phyloP scores from a whole-genome alignment of 495 filamentous ascomycete genomes.

The Penicillium fimorum region DNA sequence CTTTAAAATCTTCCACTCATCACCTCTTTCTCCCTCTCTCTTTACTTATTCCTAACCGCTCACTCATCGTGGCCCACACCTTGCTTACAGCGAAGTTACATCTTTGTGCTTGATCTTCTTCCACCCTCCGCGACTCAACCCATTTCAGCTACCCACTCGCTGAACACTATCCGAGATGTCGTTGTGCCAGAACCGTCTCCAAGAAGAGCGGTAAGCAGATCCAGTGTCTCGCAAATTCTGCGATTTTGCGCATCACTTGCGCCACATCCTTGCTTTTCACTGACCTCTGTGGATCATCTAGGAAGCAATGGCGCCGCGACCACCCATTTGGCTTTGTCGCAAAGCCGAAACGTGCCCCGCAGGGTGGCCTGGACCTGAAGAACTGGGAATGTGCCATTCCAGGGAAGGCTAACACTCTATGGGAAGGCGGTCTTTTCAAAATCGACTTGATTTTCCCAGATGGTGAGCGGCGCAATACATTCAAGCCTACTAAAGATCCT shows the following conservation, averaged over 20 bases:
- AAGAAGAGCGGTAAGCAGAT: conserved; percentile 76
- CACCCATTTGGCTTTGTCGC: conserved; percentile 98
- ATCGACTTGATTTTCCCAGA: conserved; percentile 90
- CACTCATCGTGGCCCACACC: not conserved
- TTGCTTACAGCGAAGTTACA: not conserved
- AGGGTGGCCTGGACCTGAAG: conserved; percentile 88
- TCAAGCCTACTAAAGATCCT: conserved; percentile 11
- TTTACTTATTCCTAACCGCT: not conserved
- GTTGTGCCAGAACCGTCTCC: conserved; percentile 81
- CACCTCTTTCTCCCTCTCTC: not conserved
- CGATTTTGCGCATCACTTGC: conserved; percentile 5
- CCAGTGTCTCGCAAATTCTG: not conserved
- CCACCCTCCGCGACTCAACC: conserved; percentile 2
- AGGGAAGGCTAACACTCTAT: conserved; percentile 91
- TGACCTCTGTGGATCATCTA: conserved; percentile 34
- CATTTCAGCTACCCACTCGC: not conserved
- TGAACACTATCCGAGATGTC: conserved; percentile 58
- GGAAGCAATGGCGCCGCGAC: conserved; percentile 94
- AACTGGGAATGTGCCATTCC: conserved; percentile 95
- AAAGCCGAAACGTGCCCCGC: conserved; percentile 72
- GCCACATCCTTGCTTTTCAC: conserved; percentile 9
- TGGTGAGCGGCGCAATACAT: conserved; percentile 57
- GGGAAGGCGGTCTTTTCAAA: conserved; percentile 96
- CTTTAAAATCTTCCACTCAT: conserved; percentile 7
- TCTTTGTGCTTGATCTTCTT: not conserved